Conservation (phyloP, 2,329 filamentous ascomycete species). For the Escovopsis weberi region DNA sequence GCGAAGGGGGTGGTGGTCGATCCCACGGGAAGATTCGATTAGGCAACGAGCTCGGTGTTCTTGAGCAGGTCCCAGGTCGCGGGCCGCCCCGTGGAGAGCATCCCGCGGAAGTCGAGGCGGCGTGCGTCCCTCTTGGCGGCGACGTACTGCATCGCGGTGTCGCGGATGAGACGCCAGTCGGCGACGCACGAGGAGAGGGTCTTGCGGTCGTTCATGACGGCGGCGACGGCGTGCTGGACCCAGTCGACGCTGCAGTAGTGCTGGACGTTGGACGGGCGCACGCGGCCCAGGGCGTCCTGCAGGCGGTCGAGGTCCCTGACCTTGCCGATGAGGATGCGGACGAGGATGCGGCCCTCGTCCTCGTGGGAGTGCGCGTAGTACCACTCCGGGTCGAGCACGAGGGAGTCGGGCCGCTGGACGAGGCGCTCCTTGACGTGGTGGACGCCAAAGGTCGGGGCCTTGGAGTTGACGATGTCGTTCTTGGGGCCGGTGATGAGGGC, state of each 20-base stretch:
- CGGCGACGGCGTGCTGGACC: conserved; percentile 25
- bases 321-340: conserved; percentile 17
- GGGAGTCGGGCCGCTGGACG: conserved; percentile 3
- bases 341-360: conserved; percentile 9
- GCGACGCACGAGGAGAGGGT: conserved; percentile 17
- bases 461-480: conserved; percentile 1
- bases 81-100: conserved; percentile 16
- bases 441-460: conserved; percentile 13
- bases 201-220: conserved; percentile 13
- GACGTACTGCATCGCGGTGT: conserved; percentile 24
- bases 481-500: conserved; percentile 24
- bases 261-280: conserved; percentile 13
- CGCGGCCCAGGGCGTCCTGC: conserved; percentile 15
- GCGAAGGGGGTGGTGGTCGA: too few relatives aligned
- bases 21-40: too few relatives aligned
- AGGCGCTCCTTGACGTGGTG: conserved; percentile 18
- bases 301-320: conserved; percentile 15
- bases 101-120: conserved; percentile 23
- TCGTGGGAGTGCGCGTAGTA: conserved; percentile 13
- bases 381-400: conserved; percentile 10
- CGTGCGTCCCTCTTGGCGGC: conserved; percentile 22
- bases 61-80: conserved; percentile 23
- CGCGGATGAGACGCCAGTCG: conserved; percentile 21
- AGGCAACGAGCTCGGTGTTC: conserved; percentile 8
- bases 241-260: conserved; percentile 30